These are phyloP conservation scores for Pulveroboletus sp. DNA, from an alignment of 768 basidiomycete genomes.

Conservation along the genomic window DNA sequence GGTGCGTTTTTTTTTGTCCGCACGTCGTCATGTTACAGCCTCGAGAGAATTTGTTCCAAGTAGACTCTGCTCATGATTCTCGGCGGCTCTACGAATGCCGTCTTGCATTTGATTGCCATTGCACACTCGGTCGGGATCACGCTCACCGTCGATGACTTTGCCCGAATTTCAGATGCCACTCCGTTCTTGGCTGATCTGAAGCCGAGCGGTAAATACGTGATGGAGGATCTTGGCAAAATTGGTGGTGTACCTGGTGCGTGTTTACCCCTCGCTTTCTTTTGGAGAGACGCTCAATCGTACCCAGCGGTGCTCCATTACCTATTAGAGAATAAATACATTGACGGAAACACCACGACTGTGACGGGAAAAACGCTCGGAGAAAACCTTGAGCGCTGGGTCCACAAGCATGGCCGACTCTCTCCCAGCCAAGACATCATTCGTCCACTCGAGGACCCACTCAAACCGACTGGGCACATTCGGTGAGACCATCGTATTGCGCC, in stretches of 20 bases:
- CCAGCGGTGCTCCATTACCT: conserved; percentile 82
- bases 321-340: conserved; percentile 81
- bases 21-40: conserved; percentile 6
- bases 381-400: conserved; percentile 86
- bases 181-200: conserved; percentile 97
- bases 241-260: conserved; percentile 91
- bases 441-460: conserved; percentile 83
- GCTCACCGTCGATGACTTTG: conserved; percentile 89
- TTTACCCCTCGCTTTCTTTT: not conserved
- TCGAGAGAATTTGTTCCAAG: conserved; percentile 2
- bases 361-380: conserved; percentile 88
- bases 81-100: conserved; percentile 97
- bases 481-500: conserved; percentile 26
- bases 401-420: conserved; percentile 73
- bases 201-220: conserved; percentile 97
- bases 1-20: conserved; percentile 40
- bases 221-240: conserved; percentile 95
- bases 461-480: conserved; percentile 86
- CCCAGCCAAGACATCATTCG: conserved; percentile 78
- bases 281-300: not conserved
- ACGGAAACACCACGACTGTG: conserved; percentile 87
- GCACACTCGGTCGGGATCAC: conserved; percentile 93
- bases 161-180: conserved; percentile 82
- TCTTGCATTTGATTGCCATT: conserved; percentile 93
- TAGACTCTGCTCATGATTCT: conserved; percentile 95